Percentiles rank a stretch among this genome's conserved stretches.
Conservation (phyloP, 805 yeast species). For the Cyberlindnera euphorbiiphila region DNA sequence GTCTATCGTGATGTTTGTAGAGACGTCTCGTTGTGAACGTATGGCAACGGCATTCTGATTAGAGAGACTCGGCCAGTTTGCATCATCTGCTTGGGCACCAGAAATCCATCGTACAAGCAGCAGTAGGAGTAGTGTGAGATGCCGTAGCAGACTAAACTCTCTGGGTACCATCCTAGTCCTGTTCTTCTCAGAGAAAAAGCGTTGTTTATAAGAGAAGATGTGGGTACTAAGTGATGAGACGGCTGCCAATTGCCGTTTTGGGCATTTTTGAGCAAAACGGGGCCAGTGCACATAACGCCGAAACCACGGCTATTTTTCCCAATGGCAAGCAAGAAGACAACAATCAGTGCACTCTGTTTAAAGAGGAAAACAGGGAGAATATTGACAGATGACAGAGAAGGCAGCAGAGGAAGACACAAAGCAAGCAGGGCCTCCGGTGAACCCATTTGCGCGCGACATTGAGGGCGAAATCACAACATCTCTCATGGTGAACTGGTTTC, state of each 20-base stretch:
- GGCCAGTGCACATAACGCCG: too few species aligned
- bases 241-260: too few species aligned
- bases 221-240: too few species aligned
- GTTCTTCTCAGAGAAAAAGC: too few species aligned
- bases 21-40: slow-evolving; percentile 41
- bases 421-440: slow-evolving; percentile 1
- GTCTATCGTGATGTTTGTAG: slow-evolving; percentile 37
- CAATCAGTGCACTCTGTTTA: background rate
- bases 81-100: background rate
- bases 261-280: too few species aligned
- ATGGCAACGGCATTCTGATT: slow-evolving; percentile 8
- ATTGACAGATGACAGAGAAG: background rate
- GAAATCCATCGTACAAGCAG: background rate
- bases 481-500: slow-evolving; percentile 30
- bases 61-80: slow-evolving; percentile 5
- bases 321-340: background rate
- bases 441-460: slow-evolving; percentile 18
- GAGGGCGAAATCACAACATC: slow-evolving; percentile 27
- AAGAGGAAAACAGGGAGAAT: background rate
- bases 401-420: background rate
- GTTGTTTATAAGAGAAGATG: too few species aligned
- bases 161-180: too few species aligned
- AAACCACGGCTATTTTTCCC: too few species aligned
- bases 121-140: background rate
- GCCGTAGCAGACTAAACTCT: too few species aligned